Evolutionary conservation across 345 rosid species (phyloP), one percentile per base, ranked within the genome.

Genomic region (Eucalyptus rudis): DNA sequence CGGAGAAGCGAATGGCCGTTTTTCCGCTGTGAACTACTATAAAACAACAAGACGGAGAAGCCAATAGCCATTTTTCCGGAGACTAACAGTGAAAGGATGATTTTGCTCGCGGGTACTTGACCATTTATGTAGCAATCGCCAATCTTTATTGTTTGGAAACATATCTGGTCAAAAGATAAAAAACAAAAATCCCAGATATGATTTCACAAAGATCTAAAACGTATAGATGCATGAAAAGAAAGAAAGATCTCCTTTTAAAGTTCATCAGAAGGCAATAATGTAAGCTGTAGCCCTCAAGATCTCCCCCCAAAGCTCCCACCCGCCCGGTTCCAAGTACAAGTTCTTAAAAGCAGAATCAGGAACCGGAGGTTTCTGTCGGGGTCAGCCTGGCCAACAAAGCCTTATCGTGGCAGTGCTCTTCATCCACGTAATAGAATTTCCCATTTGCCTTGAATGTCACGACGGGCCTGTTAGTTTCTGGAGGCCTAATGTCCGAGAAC

Each of bases 401-500:
- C 93, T 98, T 98, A 94, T 98, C 95, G 4, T 89, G 96, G 86
- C 99, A 98, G 92, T 94, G 96, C 45, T 98, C 97, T 27, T 90
- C 88, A 80, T 98, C 98, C 56, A 98, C 93, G 45, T 92, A 97
- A 93, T 96, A 97, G 95, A 93, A 96, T 31, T 90, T 92, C 85
- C 94, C 97, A 17, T 96, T 94, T 24, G 99, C 99, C 92, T 94
- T 95, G 79, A 98, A 96, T 29, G 98, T 95, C 89, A 98, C 99
- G 10, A 88, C 96, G 14, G 99, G 99, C 92, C 99, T 92, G 76
- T 96, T 95, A 85, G 98, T 98, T 89, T 95, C 95, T 10, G 98
- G 90, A 13, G 89, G 95, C 47, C 95, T 95, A 66, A 97, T 94
- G 59, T 96, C 99, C 6, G 99, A 92, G 87, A 97, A 96, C 89